Conservation (phyloP, 805 yeast genomes). For the Candida anglica region DNA sequence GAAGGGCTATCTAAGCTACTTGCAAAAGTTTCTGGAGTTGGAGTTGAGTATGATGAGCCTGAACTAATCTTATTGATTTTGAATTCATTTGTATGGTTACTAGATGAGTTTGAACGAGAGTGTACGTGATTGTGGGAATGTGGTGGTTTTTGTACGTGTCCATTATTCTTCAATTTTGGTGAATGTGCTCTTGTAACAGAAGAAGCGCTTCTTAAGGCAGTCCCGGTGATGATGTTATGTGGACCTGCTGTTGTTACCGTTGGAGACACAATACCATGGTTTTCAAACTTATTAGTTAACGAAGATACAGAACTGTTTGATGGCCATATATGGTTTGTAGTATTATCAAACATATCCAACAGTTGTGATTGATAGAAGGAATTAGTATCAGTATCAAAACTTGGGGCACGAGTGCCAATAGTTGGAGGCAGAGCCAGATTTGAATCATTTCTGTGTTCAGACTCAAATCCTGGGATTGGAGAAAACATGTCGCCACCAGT, state of each 20-base stretch:
- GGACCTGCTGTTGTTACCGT: too few species aligned
- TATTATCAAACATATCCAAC: not conserved
- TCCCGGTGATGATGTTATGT: not conserved
- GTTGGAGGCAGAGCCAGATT: slow-evolving; percentile 5
- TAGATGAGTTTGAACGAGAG: not conserved
- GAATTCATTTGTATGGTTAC: not conserved
- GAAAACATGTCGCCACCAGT: slow-evolving; percentile 3
- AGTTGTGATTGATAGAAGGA: too few species aligned
- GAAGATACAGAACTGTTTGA: slow-evolving; percentile 18
- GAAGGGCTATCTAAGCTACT: slow-evolving; percentile 1
- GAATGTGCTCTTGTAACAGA: slow-evolving; percentile 6
- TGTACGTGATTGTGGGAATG: slow-evolving; percentile 2
- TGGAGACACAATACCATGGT: slow-evolving; percentile 20
- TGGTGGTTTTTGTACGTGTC: slow-evolving; percentile 16
- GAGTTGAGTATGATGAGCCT: slow-evolving; percentile 1
- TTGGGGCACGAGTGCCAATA: too few species aligned
- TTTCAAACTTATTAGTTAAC: slow-evolving; percentile 24
- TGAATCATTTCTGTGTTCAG: slow-evolving; percentile 2
- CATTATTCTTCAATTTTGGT: slow-evolving; percentile 9
- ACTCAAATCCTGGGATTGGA: slow-evolving; percentile 3
- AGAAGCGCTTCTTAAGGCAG: not conserved
- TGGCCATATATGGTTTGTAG: too few species aligned
- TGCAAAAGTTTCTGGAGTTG: slow-evolving; percentile 1
- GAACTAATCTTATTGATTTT: slow-evolving; percentile 1
- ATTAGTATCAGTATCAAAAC: too few species aligned